Conservation (phyloP, 352 stramenopile genomes). For the Phytophthora citrophthora region DNA sequence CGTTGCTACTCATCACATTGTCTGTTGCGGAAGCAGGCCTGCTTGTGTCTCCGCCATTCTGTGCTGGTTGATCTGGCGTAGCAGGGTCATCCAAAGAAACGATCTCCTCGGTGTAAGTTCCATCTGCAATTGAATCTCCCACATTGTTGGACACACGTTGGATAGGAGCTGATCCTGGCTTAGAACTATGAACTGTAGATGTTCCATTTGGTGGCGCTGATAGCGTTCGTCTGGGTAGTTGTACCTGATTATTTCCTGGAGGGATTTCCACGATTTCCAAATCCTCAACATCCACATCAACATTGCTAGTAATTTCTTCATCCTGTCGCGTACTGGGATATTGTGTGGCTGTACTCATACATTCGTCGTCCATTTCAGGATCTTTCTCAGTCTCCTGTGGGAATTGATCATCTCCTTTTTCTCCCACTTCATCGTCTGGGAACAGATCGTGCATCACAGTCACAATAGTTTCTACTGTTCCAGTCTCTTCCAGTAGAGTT, state of each 20-base stretch:
- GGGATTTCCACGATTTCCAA: constrained; percentile 1
- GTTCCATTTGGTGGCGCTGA: constrained; percentile 19
- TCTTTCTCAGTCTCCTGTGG: constrained; percentile 1
- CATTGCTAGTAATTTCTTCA: background rate
- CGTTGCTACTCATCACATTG: constrained; percentile 3
- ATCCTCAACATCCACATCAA: background rate
- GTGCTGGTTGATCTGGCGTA: background rate
- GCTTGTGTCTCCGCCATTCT: background rate
- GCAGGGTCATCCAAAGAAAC: background rate
- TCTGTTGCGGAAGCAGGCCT: background rate
- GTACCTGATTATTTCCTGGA: background rate
- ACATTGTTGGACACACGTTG: constrained; percentile 6
- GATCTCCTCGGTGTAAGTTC: background rate
- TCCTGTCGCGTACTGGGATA: background rate
- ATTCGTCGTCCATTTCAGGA: constrained; percentile 5
- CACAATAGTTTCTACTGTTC: constrained; percentile 63
- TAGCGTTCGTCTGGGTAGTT: constrained; percentile 2
- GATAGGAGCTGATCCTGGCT: constrained; percentile 32
- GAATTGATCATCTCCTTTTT: constrained; percentile 12
- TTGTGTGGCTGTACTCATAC: background rate
- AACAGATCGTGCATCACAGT: constrained; percentile 74
- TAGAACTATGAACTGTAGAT: constrained; percentile 11
- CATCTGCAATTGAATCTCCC: background rate
- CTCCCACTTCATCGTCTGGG: constrained; percentile 49
- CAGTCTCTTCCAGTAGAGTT: constrained; percentile 73